phyloP scores from a whole-genome alignment of 2,329 filamentous ascomycete genomes.

The Niveomyces coronatus region DNA sequence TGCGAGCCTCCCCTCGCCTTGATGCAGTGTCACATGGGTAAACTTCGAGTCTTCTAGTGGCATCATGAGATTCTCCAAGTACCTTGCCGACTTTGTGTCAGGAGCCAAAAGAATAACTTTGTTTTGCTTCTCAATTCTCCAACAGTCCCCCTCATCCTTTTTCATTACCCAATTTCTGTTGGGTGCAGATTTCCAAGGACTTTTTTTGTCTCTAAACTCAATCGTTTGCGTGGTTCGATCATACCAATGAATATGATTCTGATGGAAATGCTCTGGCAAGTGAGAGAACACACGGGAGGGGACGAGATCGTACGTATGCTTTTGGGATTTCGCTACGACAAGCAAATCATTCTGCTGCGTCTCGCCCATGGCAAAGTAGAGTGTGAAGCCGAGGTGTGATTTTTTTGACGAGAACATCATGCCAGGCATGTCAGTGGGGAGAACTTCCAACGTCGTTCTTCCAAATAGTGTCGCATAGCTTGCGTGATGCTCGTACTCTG shows the following conservation, averaged over 20 bases:
- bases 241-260: constrained; percentile 6
- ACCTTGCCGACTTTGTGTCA: not conserved
- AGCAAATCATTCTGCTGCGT: not conserved
- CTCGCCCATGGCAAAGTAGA: not conserved
- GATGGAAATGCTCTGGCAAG: not conserved
- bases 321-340: not conserved
- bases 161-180: not conserved
- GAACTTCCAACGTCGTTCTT: not conserved
- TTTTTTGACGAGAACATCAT: constrained; percentile 2
- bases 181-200: not conserved
- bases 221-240: not conserved
- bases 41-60: not conserved
- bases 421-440: constrained; percentile 1
- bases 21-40: not conserved
- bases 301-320: not conserved
- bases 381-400: not conserved
- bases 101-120: not conserved
- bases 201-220: not conserved
- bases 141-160: not conserved
- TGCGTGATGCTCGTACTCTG: not conserved
- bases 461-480: constrained; percentile 1
- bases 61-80: not conserved
- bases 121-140: not conserved
- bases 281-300: not conserved
- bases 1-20: not conserved